Percentiles rank a stretch among this genome's conserved stretches.
These are phyloP conservation scores for Cicer cuneatum DNA, from an alignment of 306 rosid species.

Conservation along the genomic window DNA sequence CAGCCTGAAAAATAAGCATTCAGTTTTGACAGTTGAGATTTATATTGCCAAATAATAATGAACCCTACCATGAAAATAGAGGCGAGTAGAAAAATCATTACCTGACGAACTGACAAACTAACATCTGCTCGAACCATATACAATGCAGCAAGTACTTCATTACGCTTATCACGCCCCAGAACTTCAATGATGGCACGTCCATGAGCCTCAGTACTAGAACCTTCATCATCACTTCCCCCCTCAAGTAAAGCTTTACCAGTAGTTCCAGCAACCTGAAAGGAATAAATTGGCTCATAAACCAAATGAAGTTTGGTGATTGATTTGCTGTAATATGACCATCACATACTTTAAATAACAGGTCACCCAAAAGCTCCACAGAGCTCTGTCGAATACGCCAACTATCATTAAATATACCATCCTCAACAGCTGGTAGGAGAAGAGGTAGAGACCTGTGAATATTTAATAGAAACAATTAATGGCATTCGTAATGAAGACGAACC, in stretches of 20 bases:
- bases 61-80: background rate
- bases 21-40: background rate
- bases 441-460: constrained; percentile 74
- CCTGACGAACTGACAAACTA: constrained; percentile 99
- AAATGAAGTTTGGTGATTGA: constrained; percentile 18
- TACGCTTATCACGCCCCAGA: constrained; percentile 86
- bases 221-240: constrained; percentile 99
- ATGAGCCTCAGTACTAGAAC: constrained; percentile 98
- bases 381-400: constrained; percentile 98
- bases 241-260: constrained; percentile 99
- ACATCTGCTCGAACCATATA: constrained; percentile 98
- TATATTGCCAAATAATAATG: background rate
- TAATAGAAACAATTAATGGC: constrained; percentile 3
- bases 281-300: constrained; percentile 32
- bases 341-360: constrained; percentile 88
- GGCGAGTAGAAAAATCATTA: constrained; percentile 36
- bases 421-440: constrained; percentile 94
- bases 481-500: constrained; percentile 10
- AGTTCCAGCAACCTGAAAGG: constrained; percentile 93
- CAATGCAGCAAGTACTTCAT: constrained; percentile 92
- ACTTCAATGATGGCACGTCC: constrained; percentile 98
- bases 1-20: constrained; percentile 68
- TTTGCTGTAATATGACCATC: constrained; percentile 24
- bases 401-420: constrained; percentile 96
- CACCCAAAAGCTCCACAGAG: constrained; percentile 96